Percentiles rank a stretch among this genome's conserved stretches.
These are phyloP conservation scores for Cucumis sativus DNA, from an alignment of 306 rosid species.

Conservation along the genomic window DNA sequence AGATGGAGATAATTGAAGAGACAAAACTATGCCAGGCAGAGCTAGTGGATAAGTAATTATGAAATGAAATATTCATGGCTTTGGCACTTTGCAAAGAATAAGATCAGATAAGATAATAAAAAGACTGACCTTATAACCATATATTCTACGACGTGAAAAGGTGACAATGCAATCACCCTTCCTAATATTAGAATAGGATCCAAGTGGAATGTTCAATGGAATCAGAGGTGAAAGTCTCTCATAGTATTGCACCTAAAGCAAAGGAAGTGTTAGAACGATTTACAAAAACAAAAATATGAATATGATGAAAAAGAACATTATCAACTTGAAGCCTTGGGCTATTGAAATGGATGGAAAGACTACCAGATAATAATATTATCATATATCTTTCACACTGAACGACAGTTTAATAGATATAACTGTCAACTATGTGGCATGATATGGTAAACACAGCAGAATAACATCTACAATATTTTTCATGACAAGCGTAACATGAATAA, in stretches of 20 bases:
- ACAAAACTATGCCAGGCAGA: not conserved
- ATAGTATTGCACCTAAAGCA: slow-evolving; percentile 51
- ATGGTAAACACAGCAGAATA: not conserved
- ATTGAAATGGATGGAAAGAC: not conserved
- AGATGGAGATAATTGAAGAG: not conserved
- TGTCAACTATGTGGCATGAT: not conserved
- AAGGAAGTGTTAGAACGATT: slow-evolving; percentile 2
- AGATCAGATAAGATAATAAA: not conserved
- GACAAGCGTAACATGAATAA: not conserved
- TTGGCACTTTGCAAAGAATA: not conserved
- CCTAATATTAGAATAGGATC: slow-evolving; percentile 52
- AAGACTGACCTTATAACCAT: slow-evolving; percentile 54
- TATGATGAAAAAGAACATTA: slow-evolving; percentile 11
- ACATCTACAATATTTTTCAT: not conserved
- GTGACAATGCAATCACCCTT: slow-evolving; percentile 86
- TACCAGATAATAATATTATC: not conserved
- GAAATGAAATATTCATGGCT: not conserved
- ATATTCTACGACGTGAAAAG: slow-evolving; percentile 61
- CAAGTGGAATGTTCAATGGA: slow-evolving; percentile 63
- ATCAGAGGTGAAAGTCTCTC: slow-evolving; percentile 84
- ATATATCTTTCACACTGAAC: not conserved
- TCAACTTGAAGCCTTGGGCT: not conserved
- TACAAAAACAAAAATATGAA: slow-evolving; percentile 5
- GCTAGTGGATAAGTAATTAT: not conserved
- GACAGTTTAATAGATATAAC: not conserved